Base-by-base conservation (phyloP, 495 filamentous ascomycete genomes). In the Barbatosphaeria neglecta region DNA sequence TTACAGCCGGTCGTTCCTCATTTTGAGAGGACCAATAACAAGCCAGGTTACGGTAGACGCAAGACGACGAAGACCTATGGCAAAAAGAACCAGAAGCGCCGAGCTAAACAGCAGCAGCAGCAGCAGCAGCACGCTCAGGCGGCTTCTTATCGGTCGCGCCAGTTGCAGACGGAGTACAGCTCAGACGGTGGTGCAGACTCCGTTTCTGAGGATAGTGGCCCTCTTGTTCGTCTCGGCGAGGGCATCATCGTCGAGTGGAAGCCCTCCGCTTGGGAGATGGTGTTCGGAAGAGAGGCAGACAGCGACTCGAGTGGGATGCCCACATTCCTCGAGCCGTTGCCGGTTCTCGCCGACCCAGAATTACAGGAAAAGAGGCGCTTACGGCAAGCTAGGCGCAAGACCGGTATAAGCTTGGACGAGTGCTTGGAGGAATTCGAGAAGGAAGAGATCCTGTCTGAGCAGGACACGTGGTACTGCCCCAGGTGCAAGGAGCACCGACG, bases 401-500 rank as follows among this genome's bases (percentile, higher is more conserved):
- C 74, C 41, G 92, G 92, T 17, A 78, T 95, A 43, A 80, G 78
- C 20, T 74, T 98, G n/a, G 80, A 88, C 38, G 86, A 95, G 54
- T 98, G 92, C 56, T 76, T 98, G 22, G 81, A 87, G 31, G 90
- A 97, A 60, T 96, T 95, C 50, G 86, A 89, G 56, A 90, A 87
- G 60, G 81, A 87, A 47, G 92, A 98, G 60, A 81, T 95, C 37
- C 70, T 98, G 3, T 94, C 89, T 0, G 86, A 93, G 59, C 84
- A 89, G 52, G 90, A 98, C 57, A 88, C 86, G 23, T 98, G 92
- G 92, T 96, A 87, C 56, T 98, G 92, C 52, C 89, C 87, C 46
- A 78, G 87, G 38, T 98, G 92, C 74, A 96, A 97, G 58, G 86
- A 93, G 51, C 83, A 93, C 55, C 81, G 85, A 9, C 80, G 86